Conservation (phyloP, 441 rosid species). For the Euphorbia schlechtendalii region DNA sequence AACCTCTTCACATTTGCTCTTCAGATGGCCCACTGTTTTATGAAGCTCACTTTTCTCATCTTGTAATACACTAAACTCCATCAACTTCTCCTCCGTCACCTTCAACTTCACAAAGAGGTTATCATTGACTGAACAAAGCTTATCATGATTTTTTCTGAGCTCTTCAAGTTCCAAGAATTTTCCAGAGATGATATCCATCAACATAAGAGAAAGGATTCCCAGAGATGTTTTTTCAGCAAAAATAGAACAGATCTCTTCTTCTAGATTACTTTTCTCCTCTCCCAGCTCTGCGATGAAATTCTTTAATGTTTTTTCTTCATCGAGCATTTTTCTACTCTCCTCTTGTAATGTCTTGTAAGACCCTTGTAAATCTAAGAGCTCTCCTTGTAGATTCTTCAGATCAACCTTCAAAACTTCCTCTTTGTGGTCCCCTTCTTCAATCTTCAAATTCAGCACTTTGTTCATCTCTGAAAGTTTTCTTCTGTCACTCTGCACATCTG, state of each 20-base stretch:
- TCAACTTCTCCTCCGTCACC: conserved; percentile 37
- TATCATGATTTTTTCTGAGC: conserved; percentile 36
- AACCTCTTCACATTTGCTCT: conserved; percentile 47
- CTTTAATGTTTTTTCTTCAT: conserved; percentile 46
- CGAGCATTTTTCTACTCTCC: conserved; percentile 40
- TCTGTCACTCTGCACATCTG: conserved; percentile 36
- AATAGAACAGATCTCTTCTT: conserved; percentile 49
- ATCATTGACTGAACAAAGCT: conserved; percentile 39
- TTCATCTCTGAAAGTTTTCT: conserved; percentile 36
- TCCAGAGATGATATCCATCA: conserved; percentile 42
- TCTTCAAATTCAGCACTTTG: conserved; percentile 46
- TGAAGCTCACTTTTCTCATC: conserved; percentile 43
- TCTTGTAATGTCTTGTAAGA: conserved; percentile 40
- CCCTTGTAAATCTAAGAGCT: conserved; percentile 39
- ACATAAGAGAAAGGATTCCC: conserved; percentile 45
- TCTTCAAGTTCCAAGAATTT: conserved; percentile 39
- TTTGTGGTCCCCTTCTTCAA: conserved; percentile 42
- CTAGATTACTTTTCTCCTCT: conserved; percentile 44
- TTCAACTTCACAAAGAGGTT: conserved; percentile 49
- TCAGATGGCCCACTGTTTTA: conserved; percentile 43
- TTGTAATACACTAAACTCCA: conserved; percentile 32
- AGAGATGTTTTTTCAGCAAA: conserved; percentile 47
- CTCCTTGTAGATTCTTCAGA: conserved; percentile 38
- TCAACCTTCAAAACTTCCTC: conserved; percentile 55
- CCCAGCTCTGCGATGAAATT: conserved; percentile 34